Base-by-base conservation (phyloP, 2,329 filamentous ascomycete species). In the Chrysoporthe puriensis region DNA sequence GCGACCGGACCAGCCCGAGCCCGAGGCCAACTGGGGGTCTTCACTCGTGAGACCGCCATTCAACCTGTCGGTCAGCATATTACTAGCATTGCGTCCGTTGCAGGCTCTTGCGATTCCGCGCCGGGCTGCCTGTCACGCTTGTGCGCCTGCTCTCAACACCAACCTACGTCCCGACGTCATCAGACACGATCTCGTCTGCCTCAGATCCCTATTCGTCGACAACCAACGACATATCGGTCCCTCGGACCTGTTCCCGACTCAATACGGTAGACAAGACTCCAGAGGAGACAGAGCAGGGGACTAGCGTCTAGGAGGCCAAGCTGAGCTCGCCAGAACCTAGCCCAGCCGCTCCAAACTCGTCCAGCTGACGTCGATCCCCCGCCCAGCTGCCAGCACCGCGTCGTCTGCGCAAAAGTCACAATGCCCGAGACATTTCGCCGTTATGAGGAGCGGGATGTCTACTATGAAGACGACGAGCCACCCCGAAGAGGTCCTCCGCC, bases 401-500 rank as follows among this genome's bases (percentile, higher is more conserved):
- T 34, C 64, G 34, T 44, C 63, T 21, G 65, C 66, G 48, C 63
- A 64, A 48, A 58, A 68, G 63, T 61, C 56, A 66, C 68, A 70
- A 76, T 76, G 74, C 66, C 73, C 54, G 68, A 69, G 18, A 72
- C 71, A 58, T 72, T 72, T 72, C 71, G 72, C 69, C 70, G 76
- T 66, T 79, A 83, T 67, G 82, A 83, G 70, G 83, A 85, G 69
- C 79, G 80, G 70, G 83, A 85, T 66, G 79, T 77, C 67, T 82
- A 81, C 71, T 73, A 81, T 75, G 75, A 78, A 40, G 78, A 79
- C 46, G 73, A 73, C 54, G 68, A 69, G 13, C 65, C 67, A n/a
- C 62, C 67, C 9, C 54, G 65, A 58, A 67, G 68, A 52, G 65
- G 43, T 2, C 68, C 68, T 26, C 62, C 68, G 14, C 56, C 63